These are phyloP conservation scores for Tulasnella sp. DNA, from an alignment of 768 basidiomycete species.

Conservation along the genomic window DNA sequence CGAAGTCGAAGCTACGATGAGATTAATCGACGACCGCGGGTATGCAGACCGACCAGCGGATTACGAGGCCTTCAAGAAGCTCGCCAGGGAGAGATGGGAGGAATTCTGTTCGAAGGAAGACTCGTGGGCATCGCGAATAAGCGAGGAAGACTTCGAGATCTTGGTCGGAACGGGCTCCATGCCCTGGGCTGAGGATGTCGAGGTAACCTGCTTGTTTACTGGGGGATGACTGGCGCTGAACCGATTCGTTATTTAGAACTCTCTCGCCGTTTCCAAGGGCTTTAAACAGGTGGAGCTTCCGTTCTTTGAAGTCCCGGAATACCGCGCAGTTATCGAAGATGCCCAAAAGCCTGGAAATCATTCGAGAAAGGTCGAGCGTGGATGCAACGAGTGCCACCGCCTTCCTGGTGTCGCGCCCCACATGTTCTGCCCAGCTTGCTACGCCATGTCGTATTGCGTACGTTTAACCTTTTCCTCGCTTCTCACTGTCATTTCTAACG, in stretches of 20 bases:
- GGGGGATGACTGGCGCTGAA: not conserved
- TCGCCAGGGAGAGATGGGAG: not conserved
- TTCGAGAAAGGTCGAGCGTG: not conserved
- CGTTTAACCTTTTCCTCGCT: not conserved
- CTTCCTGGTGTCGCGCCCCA: not conserved
- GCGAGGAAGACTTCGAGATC: not conserved
- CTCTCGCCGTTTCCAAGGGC: not conserved
- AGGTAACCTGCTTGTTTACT: not conserved
- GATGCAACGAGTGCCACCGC: not conserved
- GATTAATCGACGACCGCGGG: not conserved
- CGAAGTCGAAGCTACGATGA: not conserved
- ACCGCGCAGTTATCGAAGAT: not conserved
- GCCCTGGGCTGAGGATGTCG: not conserved
- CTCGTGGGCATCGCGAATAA: not conserved
- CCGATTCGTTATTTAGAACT: not conserved
- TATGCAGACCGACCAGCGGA: not conserved
- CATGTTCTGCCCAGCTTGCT: conserved; percentile 5
- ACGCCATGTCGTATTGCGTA: not conserved
- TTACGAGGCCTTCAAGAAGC: not conserved
- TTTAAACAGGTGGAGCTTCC: not conserved
- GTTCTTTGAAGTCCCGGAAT: not conserved
- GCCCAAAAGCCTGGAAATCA: not conserved
- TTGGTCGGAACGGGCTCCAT: not conserved
- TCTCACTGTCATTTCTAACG: not conserved
- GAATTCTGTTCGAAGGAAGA: not conserved